Evolutionary conservation across 2,329 filamentous ascomycete species (phyloP).

Genomic region (Cladophialophora exuberans): DNA sequence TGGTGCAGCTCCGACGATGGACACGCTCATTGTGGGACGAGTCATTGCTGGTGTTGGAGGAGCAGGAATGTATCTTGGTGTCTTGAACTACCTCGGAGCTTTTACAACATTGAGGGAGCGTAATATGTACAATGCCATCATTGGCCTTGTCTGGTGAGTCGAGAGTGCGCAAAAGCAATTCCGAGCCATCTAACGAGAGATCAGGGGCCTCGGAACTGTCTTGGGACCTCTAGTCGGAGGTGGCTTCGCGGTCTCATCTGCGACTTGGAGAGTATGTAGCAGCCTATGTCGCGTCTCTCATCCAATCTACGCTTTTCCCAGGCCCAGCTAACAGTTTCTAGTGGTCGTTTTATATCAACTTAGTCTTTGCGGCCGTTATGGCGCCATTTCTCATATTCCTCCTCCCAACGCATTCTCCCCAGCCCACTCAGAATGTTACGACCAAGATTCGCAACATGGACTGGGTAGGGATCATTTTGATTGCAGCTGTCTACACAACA

Average conservation of each 20-base stretch:
- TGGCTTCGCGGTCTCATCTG: constrained; percentile 33
- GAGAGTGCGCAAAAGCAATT: background rate
- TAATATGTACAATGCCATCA: constrained; percentile 40
- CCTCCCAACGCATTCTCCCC: constrained; percentile 39
- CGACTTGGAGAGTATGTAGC: constrained; percentile 17
- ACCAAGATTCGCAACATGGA: constrained; percentile 45
- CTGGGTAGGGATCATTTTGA: constrained; percentile 51
- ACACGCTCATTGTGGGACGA: constrained; percentile 51
- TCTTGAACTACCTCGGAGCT: constrained; percentile 35
- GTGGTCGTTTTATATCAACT: constrained; percentile 61
- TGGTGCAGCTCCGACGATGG: constrained; percentile 49
- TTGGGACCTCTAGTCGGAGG: constrained; percentile 46
- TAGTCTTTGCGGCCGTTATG: constrained; percentile 50
- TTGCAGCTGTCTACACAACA: constrained; percentile 45
- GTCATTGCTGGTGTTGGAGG: constrained; percentile 42
- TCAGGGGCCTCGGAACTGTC: constrained; percentile 38
- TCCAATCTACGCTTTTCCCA: too few species aligned
- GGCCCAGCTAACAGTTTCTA: too few species aligned
- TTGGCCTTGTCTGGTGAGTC: constrained; percentile 39
- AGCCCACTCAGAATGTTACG: constrained; percentile 29
- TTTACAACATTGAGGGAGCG: constrained; percentile 32
- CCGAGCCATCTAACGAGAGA: background rate
- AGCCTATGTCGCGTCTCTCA: background rate
- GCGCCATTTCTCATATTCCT: constrained; percentile 51
- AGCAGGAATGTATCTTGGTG: constrained; percentile 36